phyloP scores from a whole-genome alignment of 352 stramenopile species.

The Globisporangium paddicum region DNA sequence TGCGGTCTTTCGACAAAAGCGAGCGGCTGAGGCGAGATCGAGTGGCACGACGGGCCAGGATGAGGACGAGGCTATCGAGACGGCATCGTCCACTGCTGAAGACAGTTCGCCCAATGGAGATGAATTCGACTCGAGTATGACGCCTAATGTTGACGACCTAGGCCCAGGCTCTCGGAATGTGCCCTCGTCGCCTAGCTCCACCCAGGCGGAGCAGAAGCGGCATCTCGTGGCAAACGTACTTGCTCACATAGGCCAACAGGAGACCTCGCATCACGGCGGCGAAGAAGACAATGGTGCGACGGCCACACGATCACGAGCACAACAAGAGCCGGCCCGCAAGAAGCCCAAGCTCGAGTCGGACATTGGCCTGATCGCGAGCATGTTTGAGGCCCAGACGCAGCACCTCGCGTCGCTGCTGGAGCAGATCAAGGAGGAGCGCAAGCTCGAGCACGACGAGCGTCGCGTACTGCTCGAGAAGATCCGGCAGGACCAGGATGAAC shows the following conservation, averaged over 20 bases:
- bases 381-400: slow-evolving; percentile 12
- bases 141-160: not conserved
- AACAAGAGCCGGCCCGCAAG: not conserved
- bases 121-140: not conserved
- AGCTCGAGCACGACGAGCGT: slow-evolving; percentile 11
- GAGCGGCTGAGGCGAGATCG: not conserved
- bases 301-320: not conserved
- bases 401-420: slow-evolving; percentile 8
- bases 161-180: not conserved
- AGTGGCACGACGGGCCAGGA: not conserved
- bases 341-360: not conserved
- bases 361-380: slow-evolving; percentile 2
- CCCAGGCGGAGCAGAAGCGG: slow-evolving; percentile 5
- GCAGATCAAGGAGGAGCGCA: slow-evolving; percentile 9
- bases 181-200: not conserved
- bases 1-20: slow-evolving; percentile 6
- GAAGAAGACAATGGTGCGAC: not conserved
- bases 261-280: not conserved
- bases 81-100: not conserved
- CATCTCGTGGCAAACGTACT: slow-evolving; percentile 10
- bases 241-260: slow-evolving; percentile 9
- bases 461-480: slow-evolving; percentile 3
- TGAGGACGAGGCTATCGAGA: not conserved
- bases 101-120: not conserved
- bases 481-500: slow-evolving; percentile 10